Base-by-base conservation (phyloP, 2,329 filamentous ascomycete genomes). In the Akanthomyces lecanii region DNA sequence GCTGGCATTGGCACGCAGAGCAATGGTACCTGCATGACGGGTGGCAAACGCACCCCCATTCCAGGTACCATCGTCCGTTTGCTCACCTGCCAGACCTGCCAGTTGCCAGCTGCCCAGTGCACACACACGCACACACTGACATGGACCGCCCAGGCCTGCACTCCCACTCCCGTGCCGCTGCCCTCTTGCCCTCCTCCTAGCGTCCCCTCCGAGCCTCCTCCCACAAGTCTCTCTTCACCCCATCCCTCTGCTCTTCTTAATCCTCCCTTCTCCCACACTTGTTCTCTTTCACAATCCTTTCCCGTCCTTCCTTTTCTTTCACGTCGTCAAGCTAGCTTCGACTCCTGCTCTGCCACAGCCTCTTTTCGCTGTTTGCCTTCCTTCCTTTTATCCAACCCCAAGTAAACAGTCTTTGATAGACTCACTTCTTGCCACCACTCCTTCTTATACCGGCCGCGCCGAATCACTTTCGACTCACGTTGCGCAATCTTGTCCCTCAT, bases 321-420 rank as follows among this genome's bases (percentile, higher is more conserved):
- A 62, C 33, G 59, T 63, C 65, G 60, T 61, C 28, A 68, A 61
- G 50, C 50, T 67, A 71, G 67, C 69, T 67, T 70, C 70, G 64
- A 69, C 73, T 71, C 30, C 66, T 70, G 65, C 48, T 33, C 33
- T 30, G 5, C 33, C 38, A 54, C 59, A 61, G 59, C 59, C n/a
- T 76, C 74, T 77, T 72, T 73, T 69, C 73, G 65, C 73, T 66
- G 59, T 75, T 75, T 71, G 72, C 33, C 42, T 64, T 54, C 59
- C 50, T 48, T 61, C 59, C 59, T 61, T 61, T 61, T 23, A 33
- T 38, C 7, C 38, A 47, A 28, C 10, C 16, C 18, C n/a, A 44
- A 42, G 57, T 38, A 36, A 11, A 36, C 78, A 75, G 77, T 82
- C 81, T 82, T 83, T 82, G 80, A 83, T 69, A 83, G 81, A 82